These are phyloP conservation scores for Polychytrium aggregatum DNA, from an alignment of 192 early-diverging fungal species.

Conservation along the genomic window DNA sequence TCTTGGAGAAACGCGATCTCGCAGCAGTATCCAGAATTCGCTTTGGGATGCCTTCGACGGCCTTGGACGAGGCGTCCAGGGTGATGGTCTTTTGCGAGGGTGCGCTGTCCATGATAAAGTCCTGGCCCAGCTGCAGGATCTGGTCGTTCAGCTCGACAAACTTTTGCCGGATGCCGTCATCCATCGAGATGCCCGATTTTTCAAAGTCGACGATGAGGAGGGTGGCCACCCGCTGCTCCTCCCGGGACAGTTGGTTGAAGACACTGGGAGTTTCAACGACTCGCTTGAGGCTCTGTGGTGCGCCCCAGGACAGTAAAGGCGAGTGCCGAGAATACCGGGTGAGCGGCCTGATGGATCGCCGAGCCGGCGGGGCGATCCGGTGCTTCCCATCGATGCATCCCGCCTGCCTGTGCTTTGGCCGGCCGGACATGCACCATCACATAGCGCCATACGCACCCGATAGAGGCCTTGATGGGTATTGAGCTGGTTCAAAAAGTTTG, in stretches of 20 bases:
- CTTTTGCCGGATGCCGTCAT: slow-evolving; percentile 41
- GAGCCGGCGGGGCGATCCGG: no score
- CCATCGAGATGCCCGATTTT: slow-evolving; percentile 86
- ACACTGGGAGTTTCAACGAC: slow-evolving; percentile 52
- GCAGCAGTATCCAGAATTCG: slow-evolving; percentile 2
- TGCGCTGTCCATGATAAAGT: slow-evolving; percentile 37
- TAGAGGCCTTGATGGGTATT: slow-evolving; percentile 87
- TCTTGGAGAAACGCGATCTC: not conserved
- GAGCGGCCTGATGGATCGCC: no score
- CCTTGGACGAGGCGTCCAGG: slow-evolving; percentile 14
- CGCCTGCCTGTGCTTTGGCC: no score
- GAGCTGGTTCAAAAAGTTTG: slow-evolving; percentile 78
- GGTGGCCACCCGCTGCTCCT: slow-evolving; percentile 66
- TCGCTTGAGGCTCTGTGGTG: slow-evolving; percentile 46
- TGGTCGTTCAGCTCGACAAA: slow-evolving; percentile 78
- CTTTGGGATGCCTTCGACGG: slow-evolving; percentile 18
- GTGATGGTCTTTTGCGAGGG: slow-evolving; percentile 11
- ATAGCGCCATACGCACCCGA: slow-evolving; percentile 26
- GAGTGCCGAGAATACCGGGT: no score
- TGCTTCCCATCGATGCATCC: no score
- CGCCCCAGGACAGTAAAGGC: no score
- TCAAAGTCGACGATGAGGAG: slow-evolving; percentile 88
- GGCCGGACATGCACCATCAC: no score
- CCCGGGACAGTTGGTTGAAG: slow-evolving; percentile 37
- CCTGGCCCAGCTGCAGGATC: slow-evolving; percentile 65